A percentile compares a stretch with the other conserved stretches of the same genome.
These are phyloP conservation scores for Lasiosphaeria hispida DNA, from an alignment of 495 filamentous ascomycete genomes.

Conservation along the genomic window DNA sequence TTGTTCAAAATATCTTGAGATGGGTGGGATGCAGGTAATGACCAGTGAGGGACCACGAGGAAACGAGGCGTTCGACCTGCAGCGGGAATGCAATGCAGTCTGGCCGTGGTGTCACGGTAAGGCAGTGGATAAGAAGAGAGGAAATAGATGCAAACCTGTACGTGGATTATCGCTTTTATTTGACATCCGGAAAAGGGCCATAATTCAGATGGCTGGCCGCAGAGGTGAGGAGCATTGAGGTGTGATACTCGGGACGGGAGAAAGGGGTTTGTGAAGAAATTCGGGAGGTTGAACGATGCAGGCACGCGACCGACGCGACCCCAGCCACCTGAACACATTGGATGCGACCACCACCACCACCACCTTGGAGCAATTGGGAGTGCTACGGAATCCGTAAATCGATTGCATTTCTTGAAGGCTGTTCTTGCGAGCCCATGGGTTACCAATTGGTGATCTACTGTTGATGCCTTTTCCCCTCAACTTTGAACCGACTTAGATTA, in stretches of 20 bases:
- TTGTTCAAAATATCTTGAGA: not conserved
- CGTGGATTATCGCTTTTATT: conserved; percentile 6
- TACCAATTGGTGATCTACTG: too few relatives aligned
- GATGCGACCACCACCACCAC: too few relatives aligned
- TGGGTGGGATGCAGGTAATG: not conserved
- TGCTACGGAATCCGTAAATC: too few relatives aligned
- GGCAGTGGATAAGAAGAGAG: conserved; percentile 1
- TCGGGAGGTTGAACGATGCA: not conserved
- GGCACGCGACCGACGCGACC: too few relatives aligned
- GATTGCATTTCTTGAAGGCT: too few relatives aligned
- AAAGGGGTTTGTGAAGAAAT: not conserved
- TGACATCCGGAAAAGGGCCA: not conserved
- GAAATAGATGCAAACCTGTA: conserved; percentile 3
- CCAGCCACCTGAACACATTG: too few relatives aligned
- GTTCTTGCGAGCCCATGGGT: too few relatives aligned
- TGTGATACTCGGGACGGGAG: not conserved
- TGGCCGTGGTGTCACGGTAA: not conserved
- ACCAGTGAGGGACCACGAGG: not conserved
- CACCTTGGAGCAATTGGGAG: too few relatives aligned
- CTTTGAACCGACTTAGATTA: too few relatives aligned
- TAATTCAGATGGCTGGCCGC: conserved; percentile 24
- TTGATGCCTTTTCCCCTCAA: too few relatives aligned
- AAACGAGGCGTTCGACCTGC: not conserved
- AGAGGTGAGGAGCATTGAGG: too few relatives aligned
- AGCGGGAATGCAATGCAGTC: conserved; percentile 7